Evolutionary conservation across 257 asterid genomes (phyloP).

Genomic region (Ajuga chamaepitys): DNA sequence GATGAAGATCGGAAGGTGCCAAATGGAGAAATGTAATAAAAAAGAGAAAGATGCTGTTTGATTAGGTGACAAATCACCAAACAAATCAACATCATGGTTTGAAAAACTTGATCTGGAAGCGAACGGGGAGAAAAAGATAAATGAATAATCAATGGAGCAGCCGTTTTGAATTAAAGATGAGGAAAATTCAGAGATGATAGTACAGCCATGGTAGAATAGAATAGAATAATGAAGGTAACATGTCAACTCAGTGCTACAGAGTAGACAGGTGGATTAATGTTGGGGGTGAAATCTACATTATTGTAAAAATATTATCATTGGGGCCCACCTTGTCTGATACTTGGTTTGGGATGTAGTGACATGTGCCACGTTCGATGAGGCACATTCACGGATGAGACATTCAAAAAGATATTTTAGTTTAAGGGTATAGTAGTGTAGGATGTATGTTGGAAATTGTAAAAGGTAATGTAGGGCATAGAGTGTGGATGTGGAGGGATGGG

Average conservation of each 20-base stretch:
- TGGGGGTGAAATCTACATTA: neutral
- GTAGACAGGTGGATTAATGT: conserved; percentile 17
- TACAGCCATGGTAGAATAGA: neutral
- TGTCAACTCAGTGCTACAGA: neutral
- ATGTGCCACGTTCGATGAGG: no score
- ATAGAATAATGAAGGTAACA: neutral
- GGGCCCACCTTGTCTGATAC: no score
- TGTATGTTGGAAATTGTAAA: no score
- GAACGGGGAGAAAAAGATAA: neutral
- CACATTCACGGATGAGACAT: no score
- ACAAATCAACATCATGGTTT: neutral
- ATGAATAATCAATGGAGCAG: neutral
- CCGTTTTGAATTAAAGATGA: neutral
- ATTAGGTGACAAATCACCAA: conserved; percentile 3
- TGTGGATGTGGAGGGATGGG: no score
- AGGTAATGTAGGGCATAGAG: no score
- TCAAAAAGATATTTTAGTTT: no score
- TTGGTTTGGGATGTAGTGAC: no score
- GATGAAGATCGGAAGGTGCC: neutral
- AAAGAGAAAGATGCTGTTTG: neutral
- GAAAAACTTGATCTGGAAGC: conserved; percentile 22
- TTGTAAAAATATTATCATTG: no score
- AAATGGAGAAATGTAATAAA: neutral
- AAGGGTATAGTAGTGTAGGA: no score
- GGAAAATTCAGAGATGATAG: neutral